Conservation (phyloP, 2,329 filamentous ascomycete genomes). For the Phymatotrichopsis omnivora region DNA sequence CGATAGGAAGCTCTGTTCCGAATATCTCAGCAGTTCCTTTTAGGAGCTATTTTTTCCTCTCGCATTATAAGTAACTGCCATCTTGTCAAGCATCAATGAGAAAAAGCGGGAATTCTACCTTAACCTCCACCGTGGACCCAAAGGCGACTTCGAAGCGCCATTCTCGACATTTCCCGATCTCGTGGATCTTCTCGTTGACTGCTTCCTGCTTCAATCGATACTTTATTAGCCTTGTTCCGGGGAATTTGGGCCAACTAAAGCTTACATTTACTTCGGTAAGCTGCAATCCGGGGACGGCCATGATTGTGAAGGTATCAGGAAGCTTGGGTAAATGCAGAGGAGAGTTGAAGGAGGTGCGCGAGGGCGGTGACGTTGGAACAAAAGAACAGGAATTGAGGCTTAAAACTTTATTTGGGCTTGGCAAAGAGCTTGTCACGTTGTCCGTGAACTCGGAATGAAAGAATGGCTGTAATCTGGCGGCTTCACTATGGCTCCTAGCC, state of each 20-base stretch:
- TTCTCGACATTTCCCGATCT: conserved; percentile 57
- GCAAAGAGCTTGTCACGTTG: conserved; percentile 1
- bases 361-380: background rate
- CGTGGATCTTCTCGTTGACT: conserved; percentile 34
- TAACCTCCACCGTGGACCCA: conserved; percentile 44
- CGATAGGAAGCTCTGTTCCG: conserved; percentile 79
- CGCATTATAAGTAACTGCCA: background rate
- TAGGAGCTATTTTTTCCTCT: conserved; percentile 47
- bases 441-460: conserved; percentile 10
- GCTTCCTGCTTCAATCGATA: conserved; percentile 13
- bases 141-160: conserved; percentile 67
- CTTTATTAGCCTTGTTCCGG: background rate
- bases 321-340: background rate
- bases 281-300: conserved; percentile 30
- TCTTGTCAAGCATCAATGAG: background rate
- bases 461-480: conserved; percentile 13
- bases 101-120: conserved; percentile 35
- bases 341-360: background rate
- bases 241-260: background rate
- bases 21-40: conserved; percentile 85
- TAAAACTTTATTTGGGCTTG: conserved; percentile 25
- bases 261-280: conserved; percentile 28
- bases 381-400: conserved; percentile 18
- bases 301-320: background rate
- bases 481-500: too few relatives aligned